Evolutionary conservation across 495 filamentous ascomycete species (phyloP).

Genomic region (Penicillium flavigenum): DNA sequence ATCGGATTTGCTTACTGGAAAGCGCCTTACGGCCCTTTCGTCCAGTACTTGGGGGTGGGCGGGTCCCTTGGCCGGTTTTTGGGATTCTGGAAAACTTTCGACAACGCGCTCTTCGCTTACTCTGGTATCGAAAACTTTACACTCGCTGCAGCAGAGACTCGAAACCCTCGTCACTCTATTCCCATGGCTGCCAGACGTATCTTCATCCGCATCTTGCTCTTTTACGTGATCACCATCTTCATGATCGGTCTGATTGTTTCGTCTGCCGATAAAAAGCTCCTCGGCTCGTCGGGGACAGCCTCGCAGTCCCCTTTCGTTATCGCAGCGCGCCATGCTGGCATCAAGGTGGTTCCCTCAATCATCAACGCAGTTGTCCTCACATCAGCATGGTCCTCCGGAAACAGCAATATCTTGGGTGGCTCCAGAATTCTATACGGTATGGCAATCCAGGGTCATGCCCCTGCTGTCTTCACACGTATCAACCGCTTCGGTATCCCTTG

Average conservation of each 20-base stretch:
- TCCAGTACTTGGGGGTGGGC: conserved; percentile 21
- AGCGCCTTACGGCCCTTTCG: conserved; percentile 23
- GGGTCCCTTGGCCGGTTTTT: conserved; percentile 32
- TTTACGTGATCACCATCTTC: conserved; percentile 44
- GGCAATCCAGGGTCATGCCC: conserved; percentile 43
- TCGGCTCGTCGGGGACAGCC: conserved; percentile 32
- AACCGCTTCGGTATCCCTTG: conserved; percentile 61
- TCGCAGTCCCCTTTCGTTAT: conserved; percentile 57
- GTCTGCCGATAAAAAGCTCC: conserved; percentile 49
- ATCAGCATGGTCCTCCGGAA: conserved; percentile 43
- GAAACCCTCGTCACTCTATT: conserved; percentile 36
- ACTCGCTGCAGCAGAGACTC: conserved; percentile 48
- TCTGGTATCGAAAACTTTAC: conserved; percentile 54
- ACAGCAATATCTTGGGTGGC: conserved; percentile 50
- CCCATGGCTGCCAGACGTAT: conserved; percentile 42
- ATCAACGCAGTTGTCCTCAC: conserved; percentile 52
- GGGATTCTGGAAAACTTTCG: conserved; percentile 57
- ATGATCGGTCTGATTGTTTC: conserved; percentile 47
- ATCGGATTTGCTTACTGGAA: conserved; percentile 29
- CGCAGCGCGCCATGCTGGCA: conserved; percentile 36
- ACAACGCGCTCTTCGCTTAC: conserved; percentile 56
- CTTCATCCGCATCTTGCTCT: conserved; percentile 42
- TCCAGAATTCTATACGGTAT: conserved; percentile 47
- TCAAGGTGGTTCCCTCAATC: conserved; percentile 47
- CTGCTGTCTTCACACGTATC: conserved; percentile 48